Percentiles rank a stretch among this genome's conserved stretches.
Evolutionary conservation across 202 grass and related monocot species (phyloP).

Genomic region (Digitaria exilis): DNA sequence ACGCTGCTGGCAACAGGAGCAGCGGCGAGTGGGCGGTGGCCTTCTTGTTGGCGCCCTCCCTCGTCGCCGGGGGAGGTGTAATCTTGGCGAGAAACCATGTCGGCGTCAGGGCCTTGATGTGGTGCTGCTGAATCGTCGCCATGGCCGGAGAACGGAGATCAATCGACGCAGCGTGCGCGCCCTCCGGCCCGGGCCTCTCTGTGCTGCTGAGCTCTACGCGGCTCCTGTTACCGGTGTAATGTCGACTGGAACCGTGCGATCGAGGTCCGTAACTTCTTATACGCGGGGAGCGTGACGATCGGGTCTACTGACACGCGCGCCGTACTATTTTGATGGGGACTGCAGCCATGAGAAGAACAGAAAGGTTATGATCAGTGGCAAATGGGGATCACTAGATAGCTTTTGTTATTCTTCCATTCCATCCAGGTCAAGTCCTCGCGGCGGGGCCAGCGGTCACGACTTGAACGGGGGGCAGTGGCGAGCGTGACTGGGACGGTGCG

Average conservation of each 20-base stretch:
- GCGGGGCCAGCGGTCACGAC: slow-evolving; percentile 14
- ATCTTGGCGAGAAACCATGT: slow-evolving; percentile 34
- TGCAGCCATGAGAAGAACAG: neutral
- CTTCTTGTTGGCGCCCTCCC: slow-evolving; percentile 16
- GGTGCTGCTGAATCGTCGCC: slow-evolving; percentile 31
- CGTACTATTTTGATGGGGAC: neutral
- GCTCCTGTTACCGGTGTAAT: neutral
- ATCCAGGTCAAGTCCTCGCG: slow-evolving; percentile 39
- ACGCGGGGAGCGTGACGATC: neutral
- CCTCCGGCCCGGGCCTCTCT: no score
- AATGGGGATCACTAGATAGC: neutral
- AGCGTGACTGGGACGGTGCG: slow-evolving; percentile 23
- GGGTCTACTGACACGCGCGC: neutral
- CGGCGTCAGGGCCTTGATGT: slow-evolving; percentile 27
- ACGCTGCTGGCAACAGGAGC: slow-evolving; percentile 32
- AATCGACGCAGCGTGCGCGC: neutral
- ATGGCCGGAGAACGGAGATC: neutral
- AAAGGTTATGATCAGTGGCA: neutral
- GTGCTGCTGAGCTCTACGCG: neutral
- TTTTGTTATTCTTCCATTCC: neutral
- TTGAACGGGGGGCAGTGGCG: neutral
- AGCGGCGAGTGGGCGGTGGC: slow-evolving; percentile 29
- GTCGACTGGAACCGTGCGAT: neutral
- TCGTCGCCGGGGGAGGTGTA: neutral
- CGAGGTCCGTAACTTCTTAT: neutral